Evolutionary conservation across 371 early-diverging fungal species (phyloP), one percentile per base, ranked within the genome.

Genomic region (Massospora cicadina): DNA sequence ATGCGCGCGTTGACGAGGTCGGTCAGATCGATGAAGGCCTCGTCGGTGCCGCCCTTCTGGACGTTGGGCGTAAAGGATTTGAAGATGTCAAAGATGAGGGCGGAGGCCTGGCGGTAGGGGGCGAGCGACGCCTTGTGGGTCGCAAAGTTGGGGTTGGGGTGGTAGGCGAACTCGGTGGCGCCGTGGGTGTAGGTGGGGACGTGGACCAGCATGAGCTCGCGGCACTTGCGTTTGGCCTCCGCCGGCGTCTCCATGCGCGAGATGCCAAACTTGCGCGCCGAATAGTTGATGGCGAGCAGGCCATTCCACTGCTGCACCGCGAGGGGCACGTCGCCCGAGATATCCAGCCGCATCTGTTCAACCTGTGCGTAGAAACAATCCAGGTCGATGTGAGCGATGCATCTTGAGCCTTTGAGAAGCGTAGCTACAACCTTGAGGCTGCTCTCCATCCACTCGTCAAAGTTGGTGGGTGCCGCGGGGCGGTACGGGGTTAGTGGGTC

Each of bases 221-320:
- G 58, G 31, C 27, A 33, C 21, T 24, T 7, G 17, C 54, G 13
- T 17, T n/a, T 27, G 13, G 55, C 26, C 3, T 12, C 33, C 2
- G 24, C 29, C 21, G 33, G 26, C 17, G 43, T 26, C 26, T 25
- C 7, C 3, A 31, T 2, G 25, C 32, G 54, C 0, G 2, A 21
- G 23, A 60, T 27, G 71, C 55, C 63, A 28, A 13, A 43, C 24
- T n/a, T 24, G 0, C 33, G 17, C 10, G 64, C 60, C 21, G 33
- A 23, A 54, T 82, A 81, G 69, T 80, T 85, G 70, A 91, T 90
- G 21, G 94, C 94, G 56, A 93, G 81, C 27, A 95, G 73, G 2
- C 80, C 80, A 29, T 86, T 74, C 96, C 96, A 96, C 72, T 96
- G 95, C 69, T 89, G 91, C 7, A 91, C 91, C 0, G 85, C 91